Percentiles rank a stretch among this genome's conserved stretches.
These are phyloP conservation scores for Yamadazyma scolyti DNA, from an alignment of 805 yeast species.

Conservation along the genomic window DNA sequence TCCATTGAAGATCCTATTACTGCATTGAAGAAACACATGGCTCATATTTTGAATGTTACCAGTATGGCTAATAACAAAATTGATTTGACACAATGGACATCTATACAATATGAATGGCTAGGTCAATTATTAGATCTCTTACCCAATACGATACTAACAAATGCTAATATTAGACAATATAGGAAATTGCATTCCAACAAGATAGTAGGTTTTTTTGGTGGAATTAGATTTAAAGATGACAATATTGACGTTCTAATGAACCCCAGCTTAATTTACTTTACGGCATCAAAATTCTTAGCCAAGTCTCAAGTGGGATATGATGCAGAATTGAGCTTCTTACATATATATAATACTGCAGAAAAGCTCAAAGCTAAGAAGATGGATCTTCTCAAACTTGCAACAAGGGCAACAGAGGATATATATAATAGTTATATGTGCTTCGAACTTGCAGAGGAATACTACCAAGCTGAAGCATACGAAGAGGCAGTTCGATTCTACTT, in stretches of 20 bases:
- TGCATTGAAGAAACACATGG: conserved; percentile 61
- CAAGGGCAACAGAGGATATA: not conserved
- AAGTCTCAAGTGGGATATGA: not conserved
- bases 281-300: conserved; percentile 2
- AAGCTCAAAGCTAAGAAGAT: conserved; percentile 3
- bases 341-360: not conserved
- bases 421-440: conserved; percentile 4
- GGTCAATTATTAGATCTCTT: conserved; percentile 53
- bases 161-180: conserved; percentile 10
- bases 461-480: conserved; percentile 7
- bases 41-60: conserved; percentile 54
- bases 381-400: conserved; percentile 6
- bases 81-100: conserved; percentile 45
- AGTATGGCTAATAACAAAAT: conserved; percentile 6
- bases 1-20: conserved; percentile 54
- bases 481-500: conserved; percentile 16
- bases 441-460: conserved; percentile 35
- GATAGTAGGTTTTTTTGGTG: conserved; percentile 26
- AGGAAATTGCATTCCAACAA: conserved; percentile 12
- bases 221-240: conserved; percentile 24
- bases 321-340: conserved; percentile 8
- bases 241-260: conserved; percentile 22
- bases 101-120: conserved; percentile 62
- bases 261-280: conserved; percentile 26
- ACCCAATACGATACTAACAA: conserved; percentile 37